Evolutionary conservation across 768 basidiomycete genomes (phyloP), one percentile per base, ranked within the genome.

Genomic region (Hebeloma cylindrosporum): DNA sequence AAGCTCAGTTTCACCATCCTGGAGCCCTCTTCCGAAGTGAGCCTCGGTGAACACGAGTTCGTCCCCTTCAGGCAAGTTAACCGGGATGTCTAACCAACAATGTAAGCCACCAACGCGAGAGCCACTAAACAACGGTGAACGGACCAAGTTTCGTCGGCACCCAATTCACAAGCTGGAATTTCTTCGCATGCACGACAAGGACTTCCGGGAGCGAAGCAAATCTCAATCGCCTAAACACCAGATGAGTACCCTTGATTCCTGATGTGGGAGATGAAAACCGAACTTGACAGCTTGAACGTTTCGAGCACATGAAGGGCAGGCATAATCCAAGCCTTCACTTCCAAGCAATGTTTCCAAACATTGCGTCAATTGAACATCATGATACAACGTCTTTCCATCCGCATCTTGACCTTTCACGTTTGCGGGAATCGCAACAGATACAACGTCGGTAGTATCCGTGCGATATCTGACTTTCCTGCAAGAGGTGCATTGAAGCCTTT

Each of bases 91-190:
- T 93, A 53, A 13, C 5, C 46, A 17, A 14, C n/a, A 20, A 14
- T 17, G 22, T 59, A 7, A 45, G 21, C 28, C 11, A 35, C n/a
- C n/a, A n/a, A n/a, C n/a, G n/a, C n/a, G n/a, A n/a, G n/a, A n/a
- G n/a, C n/a, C n/a, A n/a, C n/a, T n/a, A n/a, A n/a, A n/a, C n/a
- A n/a, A 14, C 9, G 40, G 16, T 18, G 13, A 20, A 60, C 80
- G 13, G 50, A 92, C 93, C 91, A 21, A 98, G 74, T 66, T 99
- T 99, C 3, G 85, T 77, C 0, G 96, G 96, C 1, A 99, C 91
- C 96, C 96, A 98, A 54, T 93, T 92, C 30, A 93, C 85, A 3
- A 95, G 77, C 64, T 93, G 89, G 71, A 96, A 97, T 57, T 95
- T 95, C 60, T 88, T 90, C 31, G 92, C 85, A 51, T 96, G 94